Evolutionary conservation across 768 basidiomycete genomes (phyloP).

Genomic region (Tylopilus sp.): DNA sequence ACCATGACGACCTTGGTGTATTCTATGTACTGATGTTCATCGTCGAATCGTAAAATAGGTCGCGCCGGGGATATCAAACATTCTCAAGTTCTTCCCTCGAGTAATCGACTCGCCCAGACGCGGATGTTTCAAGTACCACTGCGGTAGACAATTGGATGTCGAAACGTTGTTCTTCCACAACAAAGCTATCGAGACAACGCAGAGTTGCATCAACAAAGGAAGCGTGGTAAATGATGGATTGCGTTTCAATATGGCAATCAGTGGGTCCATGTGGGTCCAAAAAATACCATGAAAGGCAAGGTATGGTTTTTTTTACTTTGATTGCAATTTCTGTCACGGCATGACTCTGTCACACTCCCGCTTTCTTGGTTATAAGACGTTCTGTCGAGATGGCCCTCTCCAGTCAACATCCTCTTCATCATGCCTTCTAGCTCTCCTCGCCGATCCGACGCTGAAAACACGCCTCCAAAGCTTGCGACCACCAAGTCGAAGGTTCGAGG

Average conservation of each 20-base stretch:
- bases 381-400: conserved; percentile 2
- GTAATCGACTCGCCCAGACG: no score
- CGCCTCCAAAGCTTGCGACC: conserved; percentile 22
- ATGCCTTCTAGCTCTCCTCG: conserved; percentile 30
- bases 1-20: not conserved
- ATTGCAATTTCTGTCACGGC: conserved; percentile 32
- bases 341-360: conserved; percentile 24
- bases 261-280: conserved; percentile 29
- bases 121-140: not conserved
- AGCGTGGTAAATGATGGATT: conserved; percentile 23
- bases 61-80: no score
- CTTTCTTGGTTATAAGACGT: conserved; percentile 22
- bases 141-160: conserved; percentile 5
- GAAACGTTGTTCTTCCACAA: conserved; percentile 1
- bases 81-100: not conserved
- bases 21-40: no score
- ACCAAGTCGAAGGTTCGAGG: conserved; percentile 20
- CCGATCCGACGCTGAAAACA: conserved; percentile 31
- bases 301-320: conserved; percentile 23
- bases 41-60: no score
- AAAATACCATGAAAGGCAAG: conserved; percentile 25
- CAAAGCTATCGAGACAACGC: not conserved
- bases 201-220: not conserved
- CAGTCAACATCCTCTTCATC: not conserved
- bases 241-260: conserved; percentile 14